These are phyloP conservation scores for Blastosporella zonata DNA, from an alignment of 1,284 basidiomycete genomes.

Conservation along the genomic window DNA sequence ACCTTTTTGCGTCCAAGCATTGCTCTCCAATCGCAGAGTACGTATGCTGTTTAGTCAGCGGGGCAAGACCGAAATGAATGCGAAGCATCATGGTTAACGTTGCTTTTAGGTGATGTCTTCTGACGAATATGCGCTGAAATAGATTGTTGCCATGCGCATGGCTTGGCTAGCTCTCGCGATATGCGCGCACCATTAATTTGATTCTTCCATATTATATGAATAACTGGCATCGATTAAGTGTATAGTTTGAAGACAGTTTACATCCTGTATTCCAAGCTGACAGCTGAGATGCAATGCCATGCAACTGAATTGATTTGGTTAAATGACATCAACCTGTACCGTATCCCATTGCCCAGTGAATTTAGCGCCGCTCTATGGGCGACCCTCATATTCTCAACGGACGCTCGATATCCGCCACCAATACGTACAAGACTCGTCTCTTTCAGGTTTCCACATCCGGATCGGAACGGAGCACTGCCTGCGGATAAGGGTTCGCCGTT, in stretches of 20 bases:
- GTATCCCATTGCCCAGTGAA: no score
- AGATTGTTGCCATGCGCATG: not conserved
- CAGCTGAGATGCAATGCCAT: no score
- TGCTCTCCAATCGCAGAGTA: not conserved
- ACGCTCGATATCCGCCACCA: not conserved
- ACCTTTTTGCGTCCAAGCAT: not conserved
- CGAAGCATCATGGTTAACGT: constrained; percentile 3
- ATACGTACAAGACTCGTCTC: not conserved
- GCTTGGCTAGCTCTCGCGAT: not conserved
- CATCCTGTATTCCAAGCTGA: no score
- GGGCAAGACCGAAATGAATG: constrained; percentile 4
- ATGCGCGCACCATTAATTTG: not conserved
- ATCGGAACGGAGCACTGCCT: not conserved
- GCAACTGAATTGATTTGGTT: no score
- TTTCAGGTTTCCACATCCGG: not conserved
- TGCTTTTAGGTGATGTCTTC: not conserved
- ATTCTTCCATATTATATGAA: not conserved
- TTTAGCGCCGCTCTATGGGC: no score
- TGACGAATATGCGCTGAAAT: not conserved
- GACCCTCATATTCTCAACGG: not conserved
- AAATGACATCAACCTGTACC: not conserved
- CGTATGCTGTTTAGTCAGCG: not conserved
- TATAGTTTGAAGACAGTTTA: not conserved
- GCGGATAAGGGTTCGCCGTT: not conserved
- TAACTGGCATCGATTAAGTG: not conserved